Evolutionary conservation across 2,329 filamentous ascomycete genomes (phyloP), one percentile per base, ranked within the genome.

Genomic region (Truncatella angustata): DNA sequence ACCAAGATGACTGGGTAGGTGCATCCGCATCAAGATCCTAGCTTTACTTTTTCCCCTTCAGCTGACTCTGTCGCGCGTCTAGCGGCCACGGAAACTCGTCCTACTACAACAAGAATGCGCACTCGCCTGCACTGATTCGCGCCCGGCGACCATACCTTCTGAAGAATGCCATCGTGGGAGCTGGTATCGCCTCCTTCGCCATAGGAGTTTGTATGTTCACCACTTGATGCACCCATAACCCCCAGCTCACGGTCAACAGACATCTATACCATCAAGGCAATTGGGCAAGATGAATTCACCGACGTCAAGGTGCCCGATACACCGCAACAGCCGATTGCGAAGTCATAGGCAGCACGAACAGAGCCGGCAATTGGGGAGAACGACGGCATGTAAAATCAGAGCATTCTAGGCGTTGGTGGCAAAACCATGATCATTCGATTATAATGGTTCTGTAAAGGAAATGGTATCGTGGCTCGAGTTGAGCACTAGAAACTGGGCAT

Each of bases 271-370:
- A 87, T 99, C 67, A 82, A 79, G 59, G 91, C 90, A 50, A 89
- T 99, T 66, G 91, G 93, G 39, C 94, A 97, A 73, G 94, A 97
- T 71, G 90, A 97, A 60, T 99, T 99, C 74, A 90, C 92, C 53
- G 94, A 99, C 68, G 92, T 97, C 62, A 86, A 91, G 67, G 87
- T 97, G 34, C 94, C 94, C 24, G 88, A 90, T 67, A 77, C 81
- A 49, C 87, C 90, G 44, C 70, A 73, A 46, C 73, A 78, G 54
- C 70, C 75, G n/a, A 64, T 73, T 35, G 68, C 73, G 53, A 63
- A 43, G 43, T 54, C 34, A 12, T 26, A 21, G 24, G 21, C 21
- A 23, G 24, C 24, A 14, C 16, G 40, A 18, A 20, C 37, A 21
- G 21, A 14, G 9, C 18, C 1, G 24, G 24, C 16, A 21, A 24